phyloP scores from a whole-genome alignment of 805 yeast species.

The Maudiozyma bulderi region DNA sequence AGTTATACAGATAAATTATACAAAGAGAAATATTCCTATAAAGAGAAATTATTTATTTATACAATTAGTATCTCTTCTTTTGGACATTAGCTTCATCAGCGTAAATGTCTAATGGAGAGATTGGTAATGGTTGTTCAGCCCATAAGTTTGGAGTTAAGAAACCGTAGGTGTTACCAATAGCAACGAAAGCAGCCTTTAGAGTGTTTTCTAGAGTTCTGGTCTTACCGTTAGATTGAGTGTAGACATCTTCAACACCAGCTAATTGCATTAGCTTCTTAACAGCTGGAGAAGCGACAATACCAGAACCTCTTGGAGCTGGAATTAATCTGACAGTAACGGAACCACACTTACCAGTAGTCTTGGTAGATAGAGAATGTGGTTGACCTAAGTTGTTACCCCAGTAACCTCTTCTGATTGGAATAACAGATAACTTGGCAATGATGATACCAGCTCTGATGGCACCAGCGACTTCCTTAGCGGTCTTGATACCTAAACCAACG shows the following conservation, averaged over 20 bases:
- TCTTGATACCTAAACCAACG: slow-evolving; percentile 99
- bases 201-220: slow-evolving; percentile 99
- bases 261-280: slow-evolving; percentile 97
- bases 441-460: slow-evolving; percentile 99
- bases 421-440: slow-evolving; percentile 96
- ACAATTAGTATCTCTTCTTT: slow-evolving; percentile 65
- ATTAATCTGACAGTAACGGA: slow-evolving; percentile 96
- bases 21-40: not conserved
- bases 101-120: slow-evolving; percentile 93
- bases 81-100: slow-evolving; percentile 70
- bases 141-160: slow-evolving; percentile 99
- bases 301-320: slow-evolving; percentile 99
- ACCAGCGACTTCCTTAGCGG: slow-evolving; percentile 99
- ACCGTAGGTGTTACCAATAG: slow-evolving; percentile 99
- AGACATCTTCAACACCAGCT: slow-evolving; percentile 99
- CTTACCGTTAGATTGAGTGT: slow-evolving; percentile 97
- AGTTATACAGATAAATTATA: not conserved
- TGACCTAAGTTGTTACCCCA: slow-evolving; percentile 99
- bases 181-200: slow-evolving; percentile 98
- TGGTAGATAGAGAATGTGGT: slow-evolving; percentile 97
- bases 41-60: slow-evolving; percentile 3
- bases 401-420: slow-evolving; percentile 99
- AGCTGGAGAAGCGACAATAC: slow-evolving; percentile 99
- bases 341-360: slow-evolving; percentile 99
- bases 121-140: slow-evolving; percentile 73